Percentiles rank a stretch among this genome's conserved stretches.
phyloP scores from a whole-genome alignment of 2,329 filamentous ascomycete genomes.

The Colletotrichum sp. region DNA sequence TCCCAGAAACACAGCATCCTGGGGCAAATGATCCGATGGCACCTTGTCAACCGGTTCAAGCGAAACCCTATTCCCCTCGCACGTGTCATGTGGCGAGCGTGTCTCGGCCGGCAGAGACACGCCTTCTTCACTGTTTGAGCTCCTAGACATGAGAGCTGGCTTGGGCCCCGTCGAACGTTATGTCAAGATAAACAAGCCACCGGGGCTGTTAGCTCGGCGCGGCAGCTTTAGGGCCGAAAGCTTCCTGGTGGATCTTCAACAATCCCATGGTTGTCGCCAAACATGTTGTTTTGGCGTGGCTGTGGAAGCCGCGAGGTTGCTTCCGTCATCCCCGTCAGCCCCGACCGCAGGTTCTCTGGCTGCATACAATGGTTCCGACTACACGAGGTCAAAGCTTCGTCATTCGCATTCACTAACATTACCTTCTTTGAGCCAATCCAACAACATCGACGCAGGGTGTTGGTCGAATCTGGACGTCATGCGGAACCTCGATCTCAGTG shows the following conservation, averaged over 20 bases:
- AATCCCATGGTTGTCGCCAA: constrained; percentile 6
- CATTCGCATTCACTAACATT: neutral
- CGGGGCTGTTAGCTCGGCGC: neutral
- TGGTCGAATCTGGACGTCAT: constrained; percentile 27
- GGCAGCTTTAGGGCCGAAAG: constrained; percentile 15
- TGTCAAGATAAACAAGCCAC: constrained; percentile 5
- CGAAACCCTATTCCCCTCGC: constrained; percentile 10
- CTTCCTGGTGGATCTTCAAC: constrained; percentile 11
- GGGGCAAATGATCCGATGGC: constrained; percentile 13
- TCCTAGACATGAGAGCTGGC: neutral
- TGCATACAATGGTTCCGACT: constrained; percentile 9
- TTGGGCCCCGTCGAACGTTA: neutral
- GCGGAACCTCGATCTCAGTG: constrained; percentile 32
- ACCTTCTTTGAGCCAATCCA: constrained; percentile 15
- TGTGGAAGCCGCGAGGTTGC: constrained; percentile 5
- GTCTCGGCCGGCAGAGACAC: constrained; percentile 18
- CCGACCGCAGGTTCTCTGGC: constrained; percentile 12
- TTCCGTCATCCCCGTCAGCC: constrained; percentile 10
- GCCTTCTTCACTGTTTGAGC: neutral
- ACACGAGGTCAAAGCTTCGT: neutral
- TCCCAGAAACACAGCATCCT: neutral
- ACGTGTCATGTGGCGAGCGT: constrained; percentile 16
- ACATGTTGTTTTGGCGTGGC: neutral
- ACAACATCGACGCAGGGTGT: constrained; percentile 20
- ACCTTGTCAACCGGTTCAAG: constrained; percentile 2